Evolutionary conservation across 1,284 basidiomycete species (phyloP).

Genomic region (Malassezia dermatis): DNA sequence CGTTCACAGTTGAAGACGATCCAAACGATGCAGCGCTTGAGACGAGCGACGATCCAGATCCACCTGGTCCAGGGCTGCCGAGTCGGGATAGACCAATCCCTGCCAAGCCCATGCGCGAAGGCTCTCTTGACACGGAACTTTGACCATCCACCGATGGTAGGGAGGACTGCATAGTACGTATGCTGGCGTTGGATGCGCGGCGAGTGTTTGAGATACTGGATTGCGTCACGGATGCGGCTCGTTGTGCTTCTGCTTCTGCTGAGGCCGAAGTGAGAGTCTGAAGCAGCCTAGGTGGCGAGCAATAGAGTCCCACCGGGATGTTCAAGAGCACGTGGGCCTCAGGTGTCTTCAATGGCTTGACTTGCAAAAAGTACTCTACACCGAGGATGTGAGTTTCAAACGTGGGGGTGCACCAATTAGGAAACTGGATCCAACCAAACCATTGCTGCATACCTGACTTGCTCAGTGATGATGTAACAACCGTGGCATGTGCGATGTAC

Average conservation of each 20-base stretch:
- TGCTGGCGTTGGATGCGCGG: not conserved
- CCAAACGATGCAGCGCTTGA: not conserved
- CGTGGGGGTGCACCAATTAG: constrained; percentile 23
- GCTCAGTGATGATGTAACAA: constrained; percentile 1
- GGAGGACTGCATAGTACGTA: not conserved
- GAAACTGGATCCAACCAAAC: constrained; percentile 16
- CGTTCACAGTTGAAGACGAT: not conserved
- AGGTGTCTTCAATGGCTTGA: constrained; percentile 16
- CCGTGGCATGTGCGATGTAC: constrained; percentile 8
- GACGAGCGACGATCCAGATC: not conserved
- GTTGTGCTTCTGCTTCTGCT: not conserved
- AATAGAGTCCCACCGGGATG: constrained; percentile 11
- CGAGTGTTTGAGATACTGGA: not conserved
- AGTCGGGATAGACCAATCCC: not conserved
- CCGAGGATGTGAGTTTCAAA: constrained; percentile 23
- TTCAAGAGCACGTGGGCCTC: not conserved
- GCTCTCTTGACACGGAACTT: not conserved
- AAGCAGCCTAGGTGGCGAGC: constrained; percentile 12
- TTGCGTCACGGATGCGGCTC: not conserved
- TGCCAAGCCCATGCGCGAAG: not conserved
- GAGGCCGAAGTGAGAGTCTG: not conserved
- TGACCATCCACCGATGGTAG: not conserved
- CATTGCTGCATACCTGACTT: constrained; percentile 17
- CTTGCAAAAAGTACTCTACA: constrained; percentile 32
- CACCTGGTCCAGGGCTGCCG: not conserved